Percentiles rank a stretch among this genome's conserved stretches.
Evolutionary conservation across 2,329 filamentous ascomycete species (phyloP).

Genomic region (Purpureocillium takamizusanense): DNA sequence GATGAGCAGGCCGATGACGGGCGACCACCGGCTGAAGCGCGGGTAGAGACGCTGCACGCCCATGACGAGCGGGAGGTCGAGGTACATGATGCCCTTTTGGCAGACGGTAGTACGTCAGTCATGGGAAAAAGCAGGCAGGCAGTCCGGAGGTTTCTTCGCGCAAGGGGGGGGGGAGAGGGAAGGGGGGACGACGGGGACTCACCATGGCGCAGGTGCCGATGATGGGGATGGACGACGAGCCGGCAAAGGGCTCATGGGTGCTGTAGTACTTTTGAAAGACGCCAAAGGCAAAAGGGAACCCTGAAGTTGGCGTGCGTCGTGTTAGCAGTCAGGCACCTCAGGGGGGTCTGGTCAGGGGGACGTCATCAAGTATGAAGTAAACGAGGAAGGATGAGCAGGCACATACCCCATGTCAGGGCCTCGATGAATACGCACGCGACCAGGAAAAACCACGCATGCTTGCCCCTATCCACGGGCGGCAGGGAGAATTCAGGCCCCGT

Average conservation of each 20-base stretch:
- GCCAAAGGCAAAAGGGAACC: constrained; percentile 60
- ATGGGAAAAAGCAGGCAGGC: too few species aligned
- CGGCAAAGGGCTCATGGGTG: constrained; percentile 46
- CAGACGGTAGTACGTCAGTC: background rate
- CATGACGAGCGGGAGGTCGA: constrained; percentile 40
- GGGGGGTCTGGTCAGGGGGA: background rate
- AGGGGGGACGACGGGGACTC: constrained; percentile 5
- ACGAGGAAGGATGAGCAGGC: background rate
- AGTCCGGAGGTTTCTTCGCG: background rate
- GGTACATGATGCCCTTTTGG: constrained; percentile 43
- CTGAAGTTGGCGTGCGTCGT: constrained; percentile 23
- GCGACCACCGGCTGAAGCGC: constrained; percentile 28
- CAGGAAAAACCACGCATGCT: constrained; percentile 24
- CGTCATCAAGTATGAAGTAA: too few species aligned
- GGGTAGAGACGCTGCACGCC: constrained; percentile 33
- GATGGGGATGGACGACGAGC: constrained; percentile 44
- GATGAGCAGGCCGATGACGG: constrained; percentile 36
- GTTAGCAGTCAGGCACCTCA: background rate
- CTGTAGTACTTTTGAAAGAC: constrained; percentile 64
- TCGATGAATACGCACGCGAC: constrained; percentile 21
- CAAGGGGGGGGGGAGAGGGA: background rate
- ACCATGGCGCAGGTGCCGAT: constrained; percentile 58
- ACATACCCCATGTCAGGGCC: constrained; percentile 23
- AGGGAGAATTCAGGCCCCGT: constrained; percentile 10
- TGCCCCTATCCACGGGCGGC: constrained; percentile 21